phyloP scores from a whole-genome alignment of 331 rosid genomes.

The Malus hybrid region DNA sequence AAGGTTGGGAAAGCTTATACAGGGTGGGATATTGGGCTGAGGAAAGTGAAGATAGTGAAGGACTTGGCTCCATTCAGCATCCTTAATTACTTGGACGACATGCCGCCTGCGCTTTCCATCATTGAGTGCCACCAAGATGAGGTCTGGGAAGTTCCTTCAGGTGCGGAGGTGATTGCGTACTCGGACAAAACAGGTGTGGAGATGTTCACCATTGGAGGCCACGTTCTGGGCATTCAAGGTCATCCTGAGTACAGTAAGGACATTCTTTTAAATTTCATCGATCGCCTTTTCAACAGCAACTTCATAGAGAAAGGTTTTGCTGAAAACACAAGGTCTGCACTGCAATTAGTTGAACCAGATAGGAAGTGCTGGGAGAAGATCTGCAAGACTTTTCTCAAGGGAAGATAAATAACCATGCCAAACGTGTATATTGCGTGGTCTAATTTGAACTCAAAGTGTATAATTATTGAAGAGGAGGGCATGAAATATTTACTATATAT shows the following conservation, averaged over 20 bases:
- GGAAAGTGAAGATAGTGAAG: slow-evolving; percentile 34
- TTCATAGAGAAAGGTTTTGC: slow-evolving; percentile 40
- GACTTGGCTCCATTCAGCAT: slow-evolving; percentile 15
- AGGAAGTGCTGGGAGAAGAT: slow-evolving; percentile 43
- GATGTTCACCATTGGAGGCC: slow-evolving; percentile 45
- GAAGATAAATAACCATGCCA: background rate
- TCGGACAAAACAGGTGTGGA: slow-evolving; percentile 66
- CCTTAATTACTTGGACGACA: slow-evolving; percentile 23
- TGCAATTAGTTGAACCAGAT: slow-evolving; percentile 43
- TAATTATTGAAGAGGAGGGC: background rate
- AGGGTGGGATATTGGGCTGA: slow-evolving; percentile 71
- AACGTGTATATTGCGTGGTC: background rate
- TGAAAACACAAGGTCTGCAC: slow-evolving; percentile 33
- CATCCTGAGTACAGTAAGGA: slow-evolving; percentile 62
- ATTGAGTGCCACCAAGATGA: slow-evolving; percentile 66
- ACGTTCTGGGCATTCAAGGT: slow-evolving; percentile 65
- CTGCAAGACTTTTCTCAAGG: slow-evolving; percentile 55
- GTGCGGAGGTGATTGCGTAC: slow-evolving; percentile 49
- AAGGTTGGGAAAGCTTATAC: slow-evolving; percentile 44
- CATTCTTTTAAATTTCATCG: slow-evolving; percentile 41
- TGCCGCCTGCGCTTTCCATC: slow-evolving; percentile 33
- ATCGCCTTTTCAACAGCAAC: slow-evolving; percentile 37
- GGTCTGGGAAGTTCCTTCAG: slow-evolving; percentile 54
- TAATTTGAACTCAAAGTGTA: background rate
- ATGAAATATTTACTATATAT: background rate